Percentiles rank a stretch among this genome's conserved stretches.
These are phyloP conservation scores for Curvularia eragrostidis DNA, from an alignment of 2,329 filamentous ascomycete genomes.

Conservation along the genomic window DNA sequence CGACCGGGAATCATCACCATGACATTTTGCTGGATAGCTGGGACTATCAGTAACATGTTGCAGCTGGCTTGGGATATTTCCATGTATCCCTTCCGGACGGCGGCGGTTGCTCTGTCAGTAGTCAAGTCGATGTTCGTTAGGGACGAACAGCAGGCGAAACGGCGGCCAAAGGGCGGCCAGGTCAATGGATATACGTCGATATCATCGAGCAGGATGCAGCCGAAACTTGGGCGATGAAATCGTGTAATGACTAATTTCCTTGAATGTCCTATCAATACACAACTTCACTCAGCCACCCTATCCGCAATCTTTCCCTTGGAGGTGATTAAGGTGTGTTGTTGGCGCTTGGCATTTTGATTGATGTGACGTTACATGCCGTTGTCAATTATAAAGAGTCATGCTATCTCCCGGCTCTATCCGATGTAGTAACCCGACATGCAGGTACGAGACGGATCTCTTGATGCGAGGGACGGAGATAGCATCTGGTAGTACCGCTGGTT, in stretches of 20 bases:
- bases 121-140: constrained; percentile 33
- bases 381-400: not conserved
- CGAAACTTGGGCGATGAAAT: constrained; percentile 32
- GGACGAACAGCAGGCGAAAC: constrained; percentile 32
- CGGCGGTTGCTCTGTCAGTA: constrained; percentile 17
- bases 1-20: constrained; percentile 41
- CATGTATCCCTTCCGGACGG: constrained; percentile 41
- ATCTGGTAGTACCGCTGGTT: not conserved
- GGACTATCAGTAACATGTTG: constrained; percentile 28
- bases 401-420: constrained; percentile 16
- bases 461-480: not conserved
- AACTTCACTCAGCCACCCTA: not conserved
- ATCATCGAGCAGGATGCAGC: constrained; percentile 39
- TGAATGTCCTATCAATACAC: not conserved
- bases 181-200: constrained; percentile 33
- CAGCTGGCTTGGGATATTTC: constrained; percentile 37
- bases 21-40: constrained; percentile 38
- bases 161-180: constrained; percentile 31
- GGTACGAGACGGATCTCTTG: not conserved
- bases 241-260: not conserved
- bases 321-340: not conserved
- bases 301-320: not conserved
- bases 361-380: not conserved
- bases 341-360: not conserved
- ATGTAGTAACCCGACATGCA: constrained; percentile 25